Evolutionary conservation across 2,329 filamentous ascomycete species (phyloP).

Genomic region (Fusarium falciforme): DNA sequence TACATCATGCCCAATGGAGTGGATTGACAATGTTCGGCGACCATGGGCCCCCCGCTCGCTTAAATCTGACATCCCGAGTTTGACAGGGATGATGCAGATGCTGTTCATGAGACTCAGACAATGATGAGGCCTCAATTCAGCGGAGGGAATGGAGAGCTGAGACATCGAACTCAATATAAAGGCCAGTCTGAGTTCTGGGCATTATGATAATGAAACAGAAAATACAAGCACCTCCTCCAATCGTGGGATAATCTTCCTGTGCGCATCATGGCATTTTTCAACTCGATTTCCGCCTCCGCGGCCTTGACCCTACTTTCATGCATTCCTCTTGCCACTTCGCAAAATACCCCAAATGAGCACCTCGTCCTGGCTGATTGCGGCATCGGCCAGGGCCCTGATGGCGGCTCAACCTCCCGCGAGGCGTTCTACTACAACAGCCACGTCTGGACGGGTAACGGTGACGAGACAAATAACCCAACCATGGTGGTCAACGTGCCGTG

Average conservation of each 20-base stretch:
- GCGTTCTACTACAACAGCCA: background rate
- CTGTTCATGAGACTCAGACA: background rate
- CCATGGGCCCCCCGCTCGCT: background rate
- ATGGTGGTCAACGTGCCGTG: background rate
- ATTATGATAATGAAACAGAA: background rate
- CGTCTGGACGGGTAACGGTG: background rate
- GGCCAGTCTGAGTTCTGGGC: background rate
- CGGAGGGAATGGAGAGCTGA: background rate
- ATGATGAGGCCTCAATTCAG: background rate
- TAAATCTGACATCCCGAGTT: background rate
- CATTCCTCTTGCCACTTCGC: background rate
- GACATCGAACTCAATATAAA: background rate
- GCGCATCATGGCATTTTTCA: background rate
- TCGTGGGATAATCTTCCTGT: background rate
- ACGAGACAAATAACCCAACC: background rate
- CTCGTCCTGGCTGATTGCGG: background rate
- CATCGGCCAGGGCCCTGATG: background rate
- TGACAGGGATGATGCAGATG: background rate
- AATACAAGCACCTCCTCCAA: background rate
- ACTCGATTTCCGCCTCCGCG: background rate
- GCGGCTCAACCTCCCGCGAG: background rate
- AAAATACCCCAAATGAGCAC: background rate
- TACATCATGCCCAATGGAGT: background rate
- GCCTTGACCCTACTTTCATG: background rate
- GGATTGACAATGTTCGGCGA: background rate